Percentiles rank a stretch among this genome's conserved stretches.
Conservation (phyloP, 129 eudicot species). For the Silybum marianum region DNA sequence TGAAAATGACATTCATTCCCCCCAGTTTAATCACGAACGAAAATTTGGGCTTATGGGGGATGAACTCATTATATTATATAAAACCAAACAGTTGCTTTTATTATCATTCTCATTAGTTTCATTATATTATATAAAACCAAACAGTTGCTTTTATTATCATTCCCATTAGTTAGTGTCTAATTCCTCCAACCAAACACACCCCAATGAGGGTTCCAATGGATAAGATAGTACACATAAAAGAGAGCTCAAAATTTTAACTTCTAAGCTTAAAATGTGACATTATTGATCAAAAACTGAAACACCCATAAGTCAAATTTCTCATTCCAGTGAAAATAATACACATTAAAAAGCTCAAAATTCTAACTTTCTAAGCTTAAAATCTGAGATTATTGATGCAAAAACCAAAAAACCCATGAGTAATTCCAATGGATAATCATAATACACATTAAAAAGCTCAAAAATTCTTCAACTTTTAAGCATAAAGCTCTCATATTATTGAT, state of each 20-base stretch:
- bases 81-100: too few relatives aligned
- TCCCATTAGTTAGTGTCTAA: too few relatives aligned
- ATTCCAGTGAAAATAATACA: neutral
- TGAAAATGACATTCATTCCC: too few relatives aligned
- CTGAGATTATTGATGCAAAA: constrained; percentile 2
- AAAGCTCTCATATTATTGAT: constrained; percentile 5
- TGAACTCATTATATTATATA: too few relatives aligned
- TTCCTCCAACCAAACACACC: too few relatives aligned
- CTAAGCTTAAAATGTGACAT: neutral
- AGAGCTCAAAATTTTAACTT: neutral
- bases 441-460: constrained; percentile 14
- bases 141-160: too few relatives aligned
- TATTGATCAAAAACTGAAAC: constrained; percentile 11
- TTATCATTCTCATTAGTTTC: too few relatives aligned
- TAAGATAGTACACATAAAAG: neutral
- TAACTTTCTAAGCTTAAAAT: neutral
- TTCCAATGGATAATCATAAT: neutral
- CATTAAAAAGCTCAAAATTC: neutral
- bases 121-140: too few relatives aligned
- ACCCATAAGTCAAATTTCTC: constrained; percentile 1
- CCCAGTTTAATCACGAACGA: too few relatives aligned
- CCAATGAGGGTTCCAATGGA: neutral
- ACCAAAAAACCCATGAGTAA: neutral
- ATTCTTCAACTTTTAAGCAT: neutral
- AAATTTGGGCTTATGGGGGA: too few relatives aligned